Conservation (phyloP, 2,329 filamentous ascomycete species). For the Aspergillus chevalieri region DNA sequence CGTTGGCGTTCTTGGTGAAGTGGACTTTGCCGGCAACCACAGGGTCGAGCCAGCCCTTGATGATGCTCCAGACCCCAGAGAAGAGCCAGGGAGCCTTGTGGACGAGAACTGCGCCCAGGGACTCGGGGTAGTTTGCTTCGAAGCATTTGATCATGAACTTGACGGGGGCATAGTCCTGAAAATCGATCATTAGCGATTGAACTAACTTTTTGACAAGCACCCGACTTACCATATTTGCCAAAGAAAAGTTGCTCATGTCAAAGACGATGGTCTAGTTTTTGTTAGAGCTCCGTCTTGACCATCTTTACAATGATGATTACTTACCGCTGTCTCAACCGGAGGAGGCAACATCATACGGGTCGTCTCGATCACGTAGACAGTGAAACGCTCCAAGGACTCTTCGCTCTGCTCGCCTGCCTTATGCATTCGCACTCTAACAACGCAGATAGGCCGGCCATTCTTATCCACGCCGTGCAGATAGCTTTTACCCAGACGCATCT, state of each 20-base stretch:
- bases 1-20: slow-evolving; percentile 76
- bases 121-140: slow-evolving; percentile 96
- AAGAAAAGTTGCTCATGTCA: slow-evolving; percentile 88
- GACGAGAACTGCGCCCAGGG: slow-evolving; percentile 78
- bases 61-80: slow-evolving; percentile 95
- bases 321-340: slow-evolving; percentile 85
- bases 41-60: slow-evolving; percentile 92
- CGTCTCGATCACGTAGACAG: slow-evolving; percentile 90
- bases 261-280: slow-evolving; percentile 73
- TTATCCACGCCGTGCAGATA: slow-evolving; percentile 86
- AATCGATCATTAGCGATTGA: not conserved
- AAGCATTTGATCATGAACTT: slow-evolving; percentile 99
- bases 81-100: slow-evolving; percentile 98
- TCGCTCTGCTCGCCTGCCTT: slow-evolving; percentile 75
- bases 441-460: slow-evolving; percentile 75
- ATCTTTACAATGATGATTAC: slow-evolving; percentile 23
- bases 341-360: slow-evolving; percentile 73
- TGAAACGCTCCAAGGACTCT: slow-evolving; percentile 77
- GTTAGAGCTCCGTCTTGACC: slow-evolving; percentile 11
- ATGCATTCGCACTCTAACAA: slow-evolving; percentile 77
- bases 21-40: slow-evolving; percentile 92
- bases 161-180: slow-evolving; percentile 80
- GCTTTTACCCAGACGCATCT: slow-evolving; percentile 86
- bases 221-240: slow-evolving; percentile 81
- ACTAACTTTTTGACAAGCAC: not conserved